Conservation (phyloP, 129 eudicot genomes). For the Artemisia tridentata region DNA sequence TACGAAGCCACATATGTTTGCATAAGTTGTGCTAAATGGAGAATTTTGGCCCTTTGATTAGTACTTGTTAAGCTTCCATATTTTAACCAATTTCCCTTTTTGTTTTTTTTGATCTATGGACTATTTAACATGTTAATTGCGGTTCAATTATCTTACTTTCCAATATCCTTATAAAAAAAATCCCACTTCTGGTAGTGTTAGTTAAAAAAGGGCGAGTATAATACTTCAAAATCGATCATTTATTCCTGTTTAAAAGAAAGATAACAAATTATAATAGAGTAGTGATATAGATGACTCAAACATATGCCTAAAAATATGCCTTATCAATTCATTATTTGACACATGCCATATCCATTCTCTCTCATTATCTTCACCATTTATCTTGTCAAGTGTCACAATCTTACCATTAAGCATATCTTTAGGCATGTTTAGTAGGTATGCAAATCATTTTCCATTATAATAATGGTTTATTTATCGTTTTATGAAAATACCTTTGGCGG, state of each 20-base stretch:
- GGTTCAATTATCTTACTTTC: neutral
- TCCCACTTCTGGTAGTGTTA: neutral
- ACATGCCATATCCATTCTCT: too few relatives aligned
- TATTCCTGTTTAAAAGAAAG: constrained; percentile 5
- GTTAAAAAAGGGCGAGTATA: neutral
- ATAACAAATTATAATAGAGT: constrained; percentile 4
- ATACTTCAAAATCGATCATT: neutral
- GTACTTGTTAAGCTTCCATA: too few relatives aligned
- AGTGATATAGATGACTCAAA: too few relatives aligned
- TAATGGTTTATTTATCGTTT: neutral
- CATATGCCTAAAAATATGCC: too few relatives aligned
- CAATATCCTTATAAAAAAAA: neutral
- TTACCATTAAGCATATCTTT: too few relatives aligned
- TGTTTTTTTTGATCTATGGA: neutral
- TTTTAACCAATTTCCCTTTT: neutral
- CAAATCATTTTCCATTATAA: too few relatives aligned
- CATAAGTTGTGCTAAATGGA: constrained; percentile 6
- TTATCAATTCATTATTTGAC: too few relatives aligned
- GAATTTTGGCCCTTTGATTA: too few relatives aligned
- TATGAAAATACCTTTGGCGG: constrained; percentile 74
- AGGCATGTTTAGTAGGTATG: too few relatives aligned
- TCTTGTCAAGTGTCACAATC: too few relatives aligned
- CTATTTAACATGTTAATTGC: neutral
- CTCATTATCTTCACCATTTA: too few relatives aligned
- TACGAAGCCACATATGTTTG: constrained; percentile 14